Base-by-base conservation (phyloP, 768 basidiomycete genomes). In the Baorangia bicolor region DNA sequence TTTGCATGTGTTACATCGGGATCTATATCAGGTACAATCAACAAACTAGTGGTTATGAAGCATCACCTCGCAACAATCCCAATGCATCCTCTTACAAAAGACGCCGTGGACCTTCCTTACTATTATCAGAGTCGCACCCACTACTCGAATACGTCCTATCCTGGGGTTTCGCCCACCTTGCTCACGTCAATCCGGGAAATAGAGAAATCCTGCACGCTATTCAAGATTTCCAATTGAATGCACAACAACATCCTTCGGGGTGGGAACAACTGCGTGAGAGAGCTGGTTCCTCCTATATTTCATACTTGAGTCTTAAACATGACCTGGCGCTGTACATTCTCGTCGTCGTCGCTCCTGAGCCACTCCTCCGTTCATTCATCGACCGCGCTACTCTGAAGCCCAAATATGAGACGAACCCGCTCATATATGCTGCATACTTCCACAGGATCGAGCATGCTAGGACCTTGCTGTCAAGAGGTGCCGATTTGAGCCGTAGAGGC, bases 341-440 rank as follows among this genome's bases (percentile, higher is more conserved):
- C 8, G 25, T 48, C 0, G 18, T 11, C 11, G 35, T 47, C 10
- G 31, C 31, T 20, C 57, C 57, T 5, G 38, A 45, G 16, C 3
- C 31, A 23, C 50, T 37, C 5, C 43, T 59, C 9, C n/a, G 4
- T 11, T 59, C 37, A 23, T 33, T 23, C 16, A 23, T 47, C 1
- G 16, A 6, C 20, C 14, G 2, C 16, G 6, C 45, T 23, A 1
- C 1, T 0, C 11, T 47, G 4, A 9, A 23, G 31, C 21, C 8
- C 2, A 47, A 47, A 11, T 31, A 28, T 3, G 38, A 53, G n/a
- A 64, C 58, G 2, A 58, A 45, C 5, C 55, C 61, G 0, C 52
- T 61, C 1, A 28, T 62, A 18, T 62, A 62, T 38, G 55, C 55
- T 9, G 34, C 55, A 7, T 47, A 51, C 11, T 51, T 48, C 12